Base-by-base conservation (phyloP, 192 early-diverging fungal species). In the Funneliformis geosporum region DNA sequence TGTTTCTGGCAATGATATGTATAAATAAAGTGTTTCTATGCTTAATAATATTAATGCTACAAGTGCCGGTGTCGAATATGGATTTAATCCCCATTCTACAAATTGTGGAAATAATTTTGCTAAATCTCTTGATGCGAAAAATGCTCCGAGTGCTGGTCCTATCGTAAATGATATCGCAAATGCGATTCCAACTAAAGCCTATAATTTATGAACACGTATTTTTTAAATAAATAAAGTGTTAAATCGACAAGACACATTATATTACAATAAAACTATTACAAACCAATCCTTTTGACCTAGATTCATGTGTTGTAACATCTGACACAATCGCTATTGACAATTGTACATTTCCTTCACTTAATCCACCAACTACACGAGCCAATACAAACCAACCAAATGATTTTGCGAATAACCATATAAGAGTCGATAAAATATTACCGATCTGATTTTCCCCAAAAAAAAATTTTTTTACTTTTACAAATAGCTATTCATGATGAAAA, bases 301-400 rank as follows among this genome's bases (percentile, higher is more conserved):
- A 91, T 75, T 91, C 86, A 0, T 87, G 85, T 0, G 93, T 92
- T 0, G 98, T 98, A 65, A 98, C 89, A 80, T 99, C 98, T 21
- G 95, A 93, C 59, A 99, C 96, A 82, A 98, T 96, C 1, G 98
- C 96, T 50, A 95, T 95, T 4, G 93, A 95, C 60, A 99, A 90
- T 85, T 99, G 98, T 18, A 99, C 96, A 80, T 99, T 99, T 60
- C 98, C 98, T 81, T 99, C 98, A 68, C 94, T 96, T 73, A 99
- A 86, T 12, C 98, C 98, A 5, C 93, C 98, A 60, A 99, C 88
- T 59, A 97, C 84, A 11, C 98, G 86, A 8, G 96, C 93, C 8
- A 91, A 80, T 39, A 99, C 88, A 82, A 99, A 99, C 40, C 87
- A 81, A 59, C 89, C 86, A 79, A 99, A 99, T 16, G 93, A 89